These are phyloP conservation scores for Mallotus japonicus DNA, from an alignment of 441 rosid genomes.

Conservation along the genomic window DNA sequence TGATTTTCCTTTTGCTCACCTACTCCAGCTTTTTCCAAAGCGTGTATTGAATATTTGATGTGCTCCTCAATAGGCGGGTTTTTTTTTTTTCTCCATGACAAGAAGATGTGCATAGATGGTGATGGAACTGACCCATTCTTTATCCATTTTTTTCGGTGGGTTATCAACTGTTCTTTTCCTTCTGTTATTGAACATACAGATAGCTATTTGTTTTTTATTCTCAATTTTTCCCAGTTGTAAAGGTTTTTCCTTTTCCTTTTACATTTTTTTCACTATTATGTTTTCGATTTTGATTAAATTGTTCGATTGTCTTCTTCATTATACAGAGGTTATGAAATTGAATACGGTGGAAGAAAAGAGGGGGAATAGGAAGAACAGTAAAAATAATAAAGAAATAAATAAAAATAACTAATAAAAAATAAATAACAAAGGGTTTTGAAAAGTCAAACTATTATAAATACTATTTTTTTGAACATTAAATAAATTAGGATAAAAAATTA, in stretches of 20 bases:
- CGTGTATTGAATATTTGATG: neutral
- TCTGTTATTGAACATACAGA: neutral
- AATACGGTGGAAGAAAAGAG: no score
- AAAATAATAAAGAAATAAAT: no score
- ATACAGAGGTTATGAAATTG: conserved; percentile 5
- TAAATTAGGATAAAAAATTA: no score
- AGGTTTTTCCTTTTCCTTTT: conserved; percentile 3
- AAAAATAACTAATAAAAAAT: no score
- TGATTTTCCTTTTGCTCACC: neutral
- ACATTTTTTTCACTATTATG: neutral
- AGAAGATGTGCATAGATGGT: conserved; percentile 22
- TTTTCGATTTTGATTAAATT: neutral
- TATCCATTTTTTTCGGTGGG: conserved; percentile 14
- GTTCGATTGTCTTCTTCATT: neutral
- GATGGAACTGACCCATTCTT: conserved; percentile 13
- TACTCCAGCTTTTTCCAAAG: neutral
- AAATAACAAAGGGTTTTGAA: no score
- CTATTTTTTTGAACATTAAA: no score
- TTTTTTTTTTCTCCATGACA: neutral
- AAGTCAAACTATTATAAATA: no score
- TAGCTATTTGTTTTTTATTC: neutral
- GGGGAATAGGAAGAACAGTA: no score
- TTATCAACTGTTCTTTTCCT: conserved; percentile 10
- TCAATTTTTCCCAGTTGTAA: conserved; percentile 24
- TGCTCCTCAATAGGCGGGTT: neutral